Conservation (phyloP, 2,329 filamentous ascomycete genomes). For the Oidium heveae region DNA sequence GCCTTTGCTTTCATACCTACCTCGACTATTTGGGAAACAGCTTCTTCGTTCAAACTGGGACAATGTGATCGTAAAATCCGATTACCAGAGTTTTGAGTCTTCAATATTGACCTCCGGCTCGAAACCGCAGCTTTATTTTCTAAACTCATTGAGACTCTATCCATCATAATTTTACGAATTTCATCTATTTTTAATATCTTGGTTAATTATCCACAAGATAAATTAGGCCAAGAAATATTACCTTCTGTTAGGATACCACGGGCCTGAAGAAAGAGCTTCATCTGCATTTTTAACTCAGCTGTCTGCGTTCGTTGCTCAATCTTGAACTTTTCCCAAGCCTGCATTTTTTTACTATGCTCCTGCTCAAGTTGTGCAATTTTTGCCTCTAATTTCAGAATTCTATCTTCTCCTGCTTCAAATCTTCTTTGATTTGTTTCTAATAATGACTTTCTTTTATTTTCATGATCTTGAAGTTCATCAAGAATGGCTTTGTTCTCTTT, state of each 20-base stretch:
- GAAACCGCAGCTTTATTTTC: neutral
- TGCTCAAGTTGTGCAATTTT: slow-evolving; percentile 3
- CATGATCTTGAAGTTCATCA: slow-evolving; percentile 3
- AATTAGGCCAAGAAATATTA: neutral
- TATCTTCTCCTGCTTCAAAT: slow-evolving; percentile 3
- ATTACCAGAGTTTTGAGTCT: neutral
- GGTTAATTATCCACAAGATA: neutral
- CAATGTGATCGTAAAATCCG: neutral
- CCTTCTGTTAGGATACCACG: neutral
- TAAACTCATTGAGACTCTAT: neutral
- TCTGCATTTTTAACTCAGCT: neutral
- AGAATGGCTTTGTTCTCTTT: slow-evolving; percentile 8
- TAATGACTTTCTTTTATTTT: slow-evolving; percentile 1
- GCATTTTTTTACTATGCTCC: neutral
- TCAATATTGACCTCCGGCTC: neutral
- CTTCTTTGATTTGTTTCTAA: slow-evolving; percentile 1
- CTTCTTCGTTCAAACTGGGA: too few species aligned
- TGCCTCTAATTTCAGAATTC: slow-evolving; percentile 2
- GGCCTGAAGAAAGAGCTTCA: neutral
- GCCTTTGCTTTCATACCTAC: neutral
- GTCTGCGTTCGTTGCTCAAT: slow-evolving; percentile 1
- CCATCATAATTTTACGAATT: neutral
- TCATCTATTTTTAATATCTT: neutral
- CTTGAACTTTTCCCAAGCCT: slow-evolving; percentile 1
- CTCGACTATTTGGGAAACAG: neutral